phyloP scores from a whole-genome alignment of 129 eudicot species.

The Lonicera japonica region DNA sequence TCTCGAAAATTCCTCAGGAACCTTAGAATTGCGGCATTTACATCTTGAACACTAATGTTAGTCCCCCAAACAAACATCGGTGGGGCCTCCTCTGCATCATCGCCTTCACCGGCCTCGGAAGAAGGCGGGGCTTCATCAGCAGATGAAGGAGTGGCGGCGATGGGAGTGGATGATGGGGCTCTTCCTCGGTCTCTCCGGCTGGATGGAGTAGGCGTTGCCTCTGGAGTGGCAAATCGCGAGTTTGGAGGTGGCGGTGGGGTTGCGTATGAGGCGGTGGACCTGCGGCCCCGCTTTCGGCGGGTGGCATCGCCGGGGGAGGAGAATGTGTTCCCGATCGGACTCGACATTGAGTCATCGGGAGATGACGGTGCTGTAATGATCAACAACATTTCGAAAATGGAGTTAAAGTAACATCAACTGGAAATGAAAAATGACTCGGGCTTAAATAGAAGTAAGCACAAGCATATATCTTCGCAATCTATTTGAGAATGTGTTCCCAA shows the following conservation, averaged over 20 bases:
- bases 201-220: conserved; percentile 44
- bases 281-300: conserved; percentile 49
- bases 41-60: conserved; percentile 87
- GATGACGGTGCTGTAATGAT: conserved; percentile 54
- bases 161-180: conserved; percentile 33
- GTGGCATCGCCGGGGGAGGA: conserved; percentile 50
- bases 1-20: conserved; percentile 71
- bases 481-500: conserved; percentile 40
- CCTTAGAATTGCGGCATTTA: conserved; percentile 71
- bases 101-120: conserved; percentile 63
- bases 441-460: neutral
- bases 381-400: neutral
- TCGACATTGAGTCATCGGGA: conserved; percentile 51
- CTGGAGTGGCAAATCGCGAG: conserved; percentile 48
- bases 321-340: conserved; percentile 66
- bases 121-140: conserved; percentile 42
- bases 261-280: conserved; percentile 26
- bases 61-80: conserved; percentile 98
- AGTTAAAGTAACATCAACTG: neutral
- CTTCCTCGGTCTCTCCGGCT: conserved; percentile 25
- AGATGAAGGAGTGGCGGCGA: conserved; percentile 48
- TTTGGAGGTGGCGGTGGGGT: conserved; percentile 49
- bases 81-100: conserved; percentile 61
- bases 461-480: neutral
- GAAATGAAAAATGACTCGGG: neutral